Conservation (phyloP, 1,139 yeast species). For the Candida gigantensis region DNA sequence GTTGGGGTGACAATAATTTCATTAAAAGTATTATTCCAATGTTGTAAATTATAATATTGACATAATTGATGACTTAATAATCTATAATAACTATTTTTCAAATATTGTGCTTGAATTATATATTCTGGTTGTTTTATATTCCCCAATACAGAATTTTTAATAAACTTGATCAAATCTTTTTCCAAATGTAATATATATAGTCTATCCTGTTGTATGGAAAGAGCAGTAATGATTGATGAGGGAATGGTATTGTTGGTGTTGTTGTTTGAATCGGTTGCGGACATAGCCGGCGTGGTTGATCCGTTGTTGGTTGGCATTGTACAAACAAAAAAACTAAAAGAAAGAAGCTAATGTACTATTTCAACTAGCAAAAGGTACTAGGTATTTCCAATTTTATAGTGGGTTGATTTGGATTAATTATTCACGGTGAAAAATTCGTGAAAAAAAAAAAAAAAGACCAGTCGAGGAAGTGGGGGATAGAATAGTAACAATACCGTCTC, state of each 20-base stretch:
- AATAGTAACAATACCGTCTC: too few species aligned
- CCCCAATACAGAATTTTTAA: slow-evolving; percentile 18
- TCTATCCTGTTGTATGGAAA: slow-evolving; percentile 50
- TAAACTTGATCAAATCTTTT: slow-evolving; percentile 42
- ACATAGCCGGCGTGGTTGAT: background rate
- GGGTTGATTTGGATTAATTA: too few species aligned
- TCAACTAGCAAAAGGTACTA: too few species aligned
- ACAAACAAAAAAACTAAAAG: background rate
- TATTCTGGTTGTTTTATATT: slow-evolving; percentile 17
- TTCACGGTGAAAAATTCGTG: too few species aligned
- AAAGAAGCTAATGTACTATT: too few species aligned
- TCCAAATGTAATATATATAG: slow-evolving; percentile 57
- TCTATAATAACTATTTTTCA: slow-evolving; percentile 66
- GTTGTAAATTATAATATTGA: slow-evolving; percentile 56
- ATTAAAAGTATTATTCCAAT: slow-evolving; percentile 26
- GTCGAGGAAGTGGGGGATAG: too few species aligned
- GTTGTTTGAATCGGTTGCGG: too few species aligned
- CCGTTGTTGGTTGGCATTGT: slow-evolving; percentile 3
- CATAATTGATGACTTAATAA: slow-evolving; percentile 69
- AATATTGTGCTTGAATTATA: slow-evolving; percentile 31
- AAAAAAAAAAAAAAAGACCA: too few species aligned
- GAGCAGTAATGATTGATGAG: slow-evolving; percentile 31
- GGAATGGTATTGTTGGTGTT: slow-evolving; percentile 11
- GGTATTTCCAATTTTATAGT: too few species aligned
- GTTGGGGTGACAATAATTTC: slow-evolving; percentile 29